Evolutionary conservation across 106 monocot species (phyloP), one percentile per base, ranked within the genome.

Genomic region (Amphibolis antarctica): DNA sequence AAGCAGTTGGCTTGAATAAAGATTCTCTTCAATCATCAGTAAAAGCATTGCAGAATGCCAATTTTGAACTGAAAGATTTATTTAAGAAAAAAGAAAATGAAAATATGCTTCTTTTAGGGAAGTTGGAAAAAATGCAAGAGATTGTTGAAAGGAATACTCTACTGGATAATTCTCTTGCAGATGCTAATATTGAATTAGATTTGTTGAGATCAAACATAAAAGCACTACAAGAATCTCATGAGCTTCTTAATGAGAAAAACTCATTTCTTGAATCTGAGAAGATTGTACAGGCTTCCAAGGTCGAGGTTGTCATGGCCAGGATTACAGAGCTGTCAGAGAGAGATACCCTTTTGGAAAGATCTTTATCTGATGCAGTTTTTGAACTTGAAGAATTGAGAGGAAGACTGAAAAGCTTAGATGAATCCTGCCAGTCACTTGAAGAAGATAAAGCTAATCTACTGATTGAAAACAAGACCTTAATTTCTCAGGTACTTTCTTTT

Each of bases 341-440:
- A 59, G 91, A 85, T 63, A 69, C 57, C 12, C 65, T 77, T 15
- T 63, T 88, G 28, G 87, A 91, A 62, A 85, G 70, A 56, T 88
- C 85, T 27, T 28, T 99, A 11, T 80, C 67, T 44, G 98, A 85
- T 67, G 70, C 74, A 15, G 77, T 81, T 67, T 48, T 50, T 46
- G 87, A 91, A 66, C 69, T 99, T 52, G 82, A 85, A 66, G 69
- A 53, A 44, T 74, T 85, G 74, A 77, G 77, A 69, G 72, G 46
- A 59, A 79, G 75, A 55, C 46, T 88, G 75, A 85, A 81, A 65
- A 60, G 31, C 26, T 60, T 83, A 36, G 86, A 85, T 59, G 80
- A 80, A 52, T 83, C 77, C 18, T 81, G 68, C 63, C 72, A 68
- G 29, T 62, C 78, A 64, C 77, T 91, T 36, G 23, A 53, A 70